phyloP scores from a whole-genome alignment of 345 rosid species.

The Rhodamnia argentea region DNA sequence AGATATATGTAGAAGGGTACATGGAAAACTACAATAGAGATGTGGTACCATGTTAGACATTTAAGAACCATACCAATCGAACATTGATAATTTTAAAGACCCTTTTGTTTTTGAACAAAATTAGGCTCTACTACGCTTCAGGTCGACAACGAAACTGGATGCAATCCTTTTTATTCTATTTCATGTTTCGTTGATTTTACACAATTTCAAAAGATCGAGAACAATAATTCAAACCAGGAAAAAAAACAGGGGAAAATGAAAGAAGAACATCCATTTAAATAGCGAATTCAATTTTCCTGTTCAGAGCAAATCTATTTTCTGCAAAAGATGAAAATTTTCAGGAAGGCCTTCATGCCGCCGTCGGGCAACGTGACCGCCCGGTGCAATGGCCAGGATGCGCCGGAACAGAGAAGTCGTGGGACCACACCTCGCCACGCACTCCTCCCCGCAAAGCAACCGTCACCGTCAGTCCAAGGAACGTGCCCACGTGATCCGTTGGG shows the following conservation, averaged over 20 bases:
- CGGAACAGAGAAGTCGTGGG: neutral
- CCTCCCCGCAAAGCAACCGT: neutral
- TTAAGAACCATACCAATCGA: neutral
- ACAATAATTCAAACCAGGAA: neutral
- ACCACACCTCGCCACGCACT: neutral
- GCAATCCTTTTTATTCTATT: neutral
- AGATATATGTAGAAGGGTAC: neutral
- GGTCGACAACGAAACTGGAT: neutral
- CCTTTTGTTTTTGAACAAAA: neutral
- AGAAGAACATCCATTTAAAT: neutral
- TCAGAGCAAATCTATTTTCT: neutral
- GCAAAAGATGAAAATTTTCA: neutral
- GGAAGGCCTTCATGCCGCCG: neutral
- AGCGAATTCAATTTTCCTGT: neutral
- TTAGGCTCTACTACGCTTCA: neutral
- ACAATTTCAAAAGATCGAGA: neutral
- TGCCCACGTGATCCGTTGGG: neutral
- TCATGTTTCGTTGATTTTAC: neutral
- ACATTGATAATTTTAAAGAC: too few relatives aligned
- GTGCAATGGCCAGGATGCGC: neutral
- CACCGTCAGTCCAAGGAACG: neutral
- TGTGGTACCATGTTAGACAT: neutral
- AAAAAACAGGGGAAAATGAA: fast-evolving
- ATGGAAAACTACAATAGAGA: too few relatives aligned
- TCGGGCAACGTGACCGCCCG: neutral